A percentile compares a stretch with the other conserved stretches of the same genome.
phyloP scores from a whole-genome alignment of 2,329 filamentous ascomycete genomes.

The Cladosporium oxysporum region DNA sequence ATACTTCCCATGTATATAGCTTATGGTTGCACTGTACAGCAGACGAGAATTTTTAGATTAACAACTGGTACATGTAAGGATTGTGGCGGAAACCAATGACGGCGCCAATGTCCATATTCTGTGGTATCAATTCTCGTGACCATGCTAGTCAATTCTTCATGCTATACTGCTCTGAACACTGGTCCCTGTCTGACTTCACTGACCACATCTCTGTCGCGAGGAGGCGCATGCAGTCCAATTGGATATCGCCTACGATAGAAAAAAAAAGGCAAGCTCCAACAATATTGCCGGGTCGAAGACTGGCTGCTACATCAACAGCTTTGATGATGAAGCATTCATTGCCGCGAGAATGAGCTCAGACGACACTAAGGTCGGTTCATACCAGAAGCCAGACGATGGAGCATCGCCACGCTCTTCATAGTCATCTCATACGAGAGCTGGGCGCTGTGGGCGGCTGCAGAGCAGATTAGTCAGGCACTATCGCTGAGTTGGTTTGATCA shows the following conservation, averaged over 20 bases:
- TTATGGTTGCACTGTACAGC: neutral
- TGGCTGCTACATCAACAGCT: neutral
- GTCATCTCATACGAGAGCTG: constrained; percentile 33
- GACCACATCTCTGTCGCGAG: neutral
- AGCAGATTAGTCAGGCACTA: neutral
- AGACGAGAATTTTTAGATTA: neutral
- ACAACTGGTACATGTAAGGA: neutral
- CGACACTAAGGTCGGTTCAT: constrained; percentile 18
- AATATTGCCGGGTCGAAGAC: neutral
- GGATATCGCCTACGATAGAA: neutral
- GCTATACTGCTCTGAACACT: neutral
- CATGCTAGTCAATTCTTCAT: neutral
- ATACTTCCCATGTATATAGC: neutral
- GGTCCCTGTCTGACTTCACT: neutral
- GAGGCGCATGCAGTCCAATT: neutral
- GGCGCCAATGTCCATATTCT: neutral
- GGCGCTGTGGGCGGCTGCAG: constrained; percentile 28
- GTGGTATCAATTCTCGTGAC: neutral
- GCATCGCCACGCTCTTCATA: constrained; percentile 29
- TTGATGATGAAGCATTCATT: neutral
- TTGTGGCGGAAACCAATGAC: neutral
- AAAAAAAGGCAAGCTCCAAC: neutral
- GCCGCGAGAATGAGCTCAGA: neutral
- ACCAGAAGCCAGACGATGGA: constrained; percentile 27
- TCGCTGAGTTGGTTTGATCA: neutral